Base-by-base conservation (phyloP, 2,329 filamentous ascomycete genomes). In the Lasiodiplodia hormozganensis region DNA sequence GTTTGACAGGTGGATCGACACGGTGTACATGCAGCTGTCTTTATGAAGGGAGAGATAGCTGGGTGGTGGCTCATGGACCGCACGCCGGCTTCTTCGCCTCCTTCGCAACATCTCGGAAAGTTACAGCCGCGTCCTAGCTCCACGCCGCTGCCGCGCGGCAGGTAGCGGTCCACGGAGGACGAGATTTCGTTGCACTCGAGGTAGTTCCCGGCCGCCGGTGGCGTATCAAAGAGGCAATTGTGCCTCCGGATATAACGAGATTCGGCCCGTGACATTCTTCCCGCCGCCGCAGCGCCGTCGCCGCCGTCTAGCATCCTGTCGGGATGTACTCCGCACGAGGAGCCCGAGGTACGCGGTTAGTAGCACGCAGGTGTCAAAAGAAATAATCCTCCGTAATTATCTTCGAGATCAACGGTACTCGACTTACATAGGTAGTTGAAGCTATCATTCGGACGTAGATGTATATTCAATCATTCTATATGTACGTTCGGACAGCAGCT, bases 121-220 rank as follows among this genome's bases (percentile, higher is more conserved):
- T 74, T 8, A 65, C 68, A 69, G 70, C 70, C 11, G 74, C 73
- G 11, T 74, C 73, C n/a, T 54, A 23, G 23, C 71, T 75, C 76
- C 76, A 79, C 8, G 76, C 74, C 8, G 74, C 69, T 68, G 10
- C 71, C 72, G 2, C 71, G 65, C 11, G 72, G 76, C 16, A 76
- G 70, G 69, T 76, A 79, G 70, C 78, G 73, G 68, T 76, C 72
- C 23, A 76, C 77, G 67, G 78, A 80, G 12, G 71, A 72, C 68
- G 78, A 79, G 52, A 80, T 77, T 4, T 73, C 76, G 68, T 79
- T 79, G 69, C 77, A 78, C 54, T 76, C 75, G 21, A 79, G 72
- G 62, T 80, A 79, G n/a, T 80, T 80, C 71, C 79, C 75, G 5
- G 53, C 65, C 1, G 76, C 77, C 1, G 77, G 78, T 0, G 69